Evolutionary conservation across 495 filamentous ascomycete genomes (phyloP).

Genomic region (Annulohypoxylon stygium): DNA sequence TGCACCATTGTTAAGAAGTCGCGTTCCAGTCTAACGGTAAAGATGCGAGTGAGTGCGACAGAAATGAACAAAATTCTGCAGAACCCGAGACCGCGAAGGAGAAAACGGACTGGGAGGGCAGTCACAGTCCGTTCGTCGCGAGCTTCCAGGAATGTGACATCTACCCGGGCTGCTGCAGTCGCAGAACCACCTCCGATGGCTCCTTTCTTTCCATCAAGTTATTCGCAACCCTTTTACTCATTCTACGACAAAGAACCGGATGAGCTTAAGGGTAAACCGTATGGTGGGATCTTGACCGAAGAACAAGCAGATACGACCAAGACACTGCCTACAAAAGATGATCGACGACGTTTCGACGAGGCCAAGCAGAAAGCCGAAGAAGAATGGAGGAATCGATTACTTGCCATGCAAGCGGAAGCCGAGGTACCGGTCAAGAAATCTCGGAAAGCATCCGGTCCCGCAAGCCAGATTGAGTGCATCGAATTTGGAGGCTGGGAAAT

Average conservation of each 20-base stretch:
- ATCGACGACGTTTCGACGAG: slow-evolving; percentile 86
- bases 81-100: slow-evolving; percentile 61
- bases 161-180: slow-evolving; percentile 49
- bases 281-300: slow-evolving; percentile 92
- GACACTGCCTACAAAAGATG: slow-evolving; percentile 82
- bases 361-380: slow-evolving; percentile 91
- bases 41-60: slow-evolving; percentile 69
- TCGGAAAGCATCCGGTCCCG: slow-evolving; percentile 81
- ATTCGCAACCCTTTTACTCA: slow-evolving; percentile 79
- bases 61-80: slow-evolving; percentile 72
- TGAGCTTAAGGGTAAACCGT: slow-evolving; percentile 91
- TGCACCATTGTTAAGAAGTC: slow-evolving; percentile 56
- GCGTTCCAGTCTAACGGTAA: slow-evolving; percentile 54
- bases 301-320: slow-evolving; percentile 90
- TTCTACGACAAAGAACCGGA: slow-evolving; percentile 90
- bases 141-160: slow-evolving; percentile 52
- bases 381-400: slow-evolving; percentile 77
- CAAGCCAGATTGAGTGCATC: slow-evolving; percentile 98
- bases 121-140: slow-evolving; percentile 48
- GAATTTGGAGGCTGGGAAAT: slow-evolving; percentile 98
- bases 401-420: slow-evolving; percentile 61
- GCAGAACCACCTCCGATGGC: slow-evolving; percentile 56
- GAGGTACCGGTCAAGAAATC: slow-evolving; percentile 62
- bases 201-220: slow-evolving; percentile 67
- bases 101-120: slow-evolving; percentile 60